Conservation (phyloP, 2,329 filamentous ascomycete genomes). For the Phialocephala sp. region DNA sequence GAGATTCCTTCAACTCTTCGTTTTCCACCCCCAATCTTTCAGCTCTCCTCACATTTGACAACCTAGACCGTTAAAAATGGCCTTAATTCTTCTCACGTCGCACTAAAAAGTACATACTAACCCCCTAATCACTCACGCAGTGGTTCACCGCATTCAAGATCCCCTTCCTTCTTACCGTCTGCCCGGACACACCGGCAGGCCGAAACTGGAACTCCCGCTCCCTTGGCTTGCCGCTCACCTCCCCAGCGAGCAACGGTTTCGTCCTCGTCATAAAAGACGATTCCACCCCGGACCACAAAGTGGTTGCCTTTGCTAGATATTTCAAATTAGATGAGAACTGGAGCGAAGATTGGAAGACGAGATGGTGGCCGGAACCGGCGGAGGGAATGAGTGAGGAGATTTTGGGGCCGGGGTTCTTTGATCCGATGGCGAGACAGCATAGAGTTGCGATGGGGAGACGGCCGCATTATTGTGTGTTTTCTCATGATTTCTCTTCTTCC, state of each 20-base stretch:
- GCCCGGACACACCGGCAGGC: conserved; percentile 18
- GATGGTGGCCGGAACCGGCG: conserved; percentile 7
- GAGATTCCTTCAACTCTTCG: background rate
- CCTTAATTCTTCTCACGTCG: too few relatives aligned
- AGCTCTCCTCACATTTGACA: too few relatives aligned
- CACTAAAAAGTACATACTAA: too few relatives aligned
- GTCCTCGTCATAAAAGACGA: conserved; percentile 16
- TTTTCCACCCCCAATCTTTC: background rate
- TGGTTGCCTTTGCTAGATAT: background rate
- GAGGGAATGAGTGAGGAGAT: conserved; percentile 19
- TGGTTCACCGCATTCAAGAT: conserved; percentile 14
- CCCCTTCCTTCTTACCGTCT: background rate
- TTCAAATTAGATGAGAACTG: background rate
- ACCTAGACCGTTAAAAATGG: too few relatives aligned
- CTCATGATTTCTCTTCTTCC: background rate
- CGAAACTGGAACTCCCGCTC: conserved; percentile 8
- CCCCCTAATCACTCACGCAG: background rate
- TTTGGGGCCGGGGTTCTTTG: conserved; percentile 14
- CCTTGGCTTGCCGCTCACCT: background rate
- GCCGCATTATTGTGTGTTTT: conserved; percentile 22
- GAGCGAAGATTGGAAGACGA: conserved; percentile 15
- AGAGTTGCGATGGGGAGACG: conserved; percentile 14
- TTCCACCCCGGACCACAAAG: background rate
- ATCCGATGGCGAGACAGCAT: conserved; percentile 26
- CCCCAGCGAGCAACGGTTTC: conserved; percentile 7